phyloP scores from a whole-genome alignment of 208 protist species.

The Trypanosoma boissoni region DNA sequence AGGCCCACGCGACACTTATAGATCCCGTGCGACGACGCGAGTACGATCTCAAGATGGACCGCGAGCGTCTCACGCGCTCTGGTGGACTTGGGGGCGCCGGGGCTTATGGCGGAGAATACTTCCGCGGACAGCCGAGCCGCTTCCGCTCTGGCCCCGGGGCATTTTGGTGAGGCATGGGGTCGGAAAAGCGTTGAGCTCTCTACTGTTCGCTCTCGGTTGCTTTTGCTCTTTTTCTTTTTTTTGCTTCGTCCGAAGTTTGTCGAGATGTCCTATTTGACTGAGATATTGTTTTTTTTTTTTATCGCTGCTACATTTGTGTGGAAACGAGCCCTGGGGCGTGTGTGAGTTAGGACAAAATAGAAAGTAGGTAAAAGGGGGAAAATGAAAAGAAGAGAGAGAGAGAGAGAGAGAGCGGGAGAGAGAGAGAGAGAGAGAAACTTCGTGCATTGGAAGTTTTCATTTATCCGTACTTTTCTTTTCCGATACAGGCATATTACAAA shows the following conservation, averaged over 20 bases:
- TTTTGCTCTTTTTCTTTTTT: background rate
- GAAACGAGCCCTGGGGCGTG: background rate
- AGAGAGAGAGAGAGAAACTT: too few relatives aligned
- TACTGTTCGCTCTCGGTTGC: background rate
- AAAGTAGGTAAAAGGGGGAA: slow-evolving; percentile 3
- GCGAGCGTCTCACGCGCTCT: slow-evolving; percentile 42
- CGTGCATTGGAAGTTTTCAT: too few relatives aligned
- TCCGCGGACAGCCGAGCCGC: slow-evolving; percentile 40
- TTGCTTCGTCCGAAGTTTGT: background rate
- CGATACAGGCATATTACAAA: too few relatives aligned
- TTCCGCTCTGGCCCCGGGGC: slow-evolving; percentile 40
- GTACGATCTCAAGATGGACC: slow-evolving; percentile 79
- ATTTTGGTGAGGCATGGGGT: slow-evolving; percentile 44
- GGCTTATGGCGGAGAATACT: slow-evolving; percentile 42
- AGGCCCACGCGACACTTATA: slow-evolving; percentile 76
- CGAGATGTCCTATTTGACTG: background rate
- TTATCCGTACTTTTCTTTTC: too few relatives aligned
- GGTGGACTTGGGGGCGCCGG: slow-evolving; percentile 36
- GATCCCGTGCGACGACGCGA: slow-evolving; percentile 73
- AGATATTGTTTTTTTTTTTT: background rate
- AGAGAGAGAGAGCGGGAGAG: slow-evolving; percentile 9
- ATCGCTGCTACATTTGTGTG: background rate
- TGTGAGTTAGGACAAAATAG: too few relatives aligned
- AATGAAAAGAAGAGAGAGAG: slow-evolving; percentile 14
- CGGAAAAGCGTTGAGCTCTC: background rate